Conservation (phyloP, 2,329 filamentous ascomycete species). For the Exophiala sp. region DNA sequence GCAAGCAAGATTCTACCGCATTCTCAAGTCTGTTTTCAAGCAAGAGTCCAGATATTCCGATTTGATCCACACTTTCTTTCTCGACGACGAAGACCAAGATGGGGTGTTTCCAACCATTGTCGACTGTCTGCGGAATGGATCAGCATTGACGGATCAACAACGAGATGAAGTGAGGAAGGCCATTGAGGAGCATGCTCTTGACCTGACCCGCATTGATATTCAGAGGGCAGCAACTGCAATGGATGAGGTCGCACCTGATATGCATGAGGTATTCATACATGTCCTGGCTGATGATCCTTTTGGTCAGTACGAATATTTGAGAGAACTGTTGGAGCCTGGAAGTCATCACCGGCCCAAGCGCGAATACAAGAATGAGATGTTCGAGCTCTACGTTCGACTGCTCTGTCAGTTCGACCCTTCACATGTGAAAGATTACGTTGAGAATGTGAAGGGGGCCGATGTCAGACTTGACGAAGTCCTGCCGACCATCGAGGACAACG, state of each 20-base stretch:
- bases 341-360: conserved; percentile 24
- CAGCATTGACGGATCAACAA: conserved; percentile 63
- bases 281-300: conserved; percentile 56
- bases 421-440: conserved; percentile 81
- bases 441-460: conserved; percentile 67
- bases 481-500: conserved; percentile 80
- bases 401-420: conserved; percentile 80
- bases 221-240: conserved; percentile 60
- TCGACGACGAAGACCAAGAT: conserved; percentile 70
- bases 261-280: conserved; percentile 62
- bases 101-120: conserved; percentile 72
- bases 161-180: conserved; percentile 63
- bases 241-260: conserved; percentile 53
- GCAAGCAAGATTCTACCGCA: conserved; percentile 77
- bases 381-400: conserved; percentile 80
- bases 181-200: conserved; percentile 58
- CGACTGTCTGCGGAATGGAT: conserved; percentile 63
- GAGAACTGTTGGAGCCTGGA: conserved; percentile 61
- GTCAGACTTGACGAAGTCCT: conserved; percentile 73
- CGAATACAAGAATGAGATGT: conserved; percentile 50
- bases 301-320: conserved; percentile 69
- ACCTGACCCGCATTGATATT: conserved; percentile 63
- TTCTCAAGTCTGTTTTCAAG: conserved; percentile 83
- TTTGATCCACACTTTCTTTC: conserved; percentile 74
- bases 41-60: conserved; percentile 71